These are phyloP conservation scores for Lycium ferocissimum DNA, from an alignment of 257 asterid genomes.

Conservation along the genomic window DNA sequence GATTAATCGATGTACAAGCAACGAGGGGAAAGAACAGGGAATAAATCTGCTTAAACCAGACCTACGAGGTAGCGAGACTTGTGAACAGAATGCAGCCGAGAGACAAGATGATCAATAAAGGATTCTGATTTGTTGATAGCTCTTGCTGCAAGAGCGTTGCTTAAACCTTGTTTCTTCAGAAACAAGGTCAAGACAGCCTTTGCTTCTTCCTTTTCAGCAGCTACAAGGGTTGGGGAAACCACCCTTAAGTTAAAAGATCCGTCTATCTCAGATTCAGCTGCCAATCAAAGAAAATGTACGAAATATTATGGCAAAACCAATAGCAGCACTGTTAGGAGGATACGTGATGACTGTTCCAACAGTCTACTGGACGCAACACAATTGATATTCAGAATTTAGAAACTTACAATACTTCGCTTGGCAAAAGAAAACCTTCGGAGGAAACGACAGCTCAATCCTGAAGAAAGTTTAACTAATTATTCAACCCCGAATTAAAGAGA, in stretches of 20 bases:
- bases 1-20: not conserved
- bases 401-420: conserved; percentile 67
- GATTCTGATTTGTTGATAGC: conserved; percentile 82
- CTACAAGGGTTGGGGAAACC: conserved; percentile 74
- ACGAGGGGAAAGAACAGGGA: not conserved
- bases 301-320: conserved; percentile 30
- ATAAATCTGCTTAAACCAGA: conserved; percentile 49
- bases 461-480: conserved; percentile 29
- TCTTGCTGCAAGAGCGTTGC: conserved; percentile 73
- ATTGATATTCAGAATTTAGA: conserved; percentile 16
- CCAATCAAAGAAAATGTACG: conserved; percentile 40
- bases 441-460: conserved; percentile 51
- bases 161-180: conserved; percentile 84
- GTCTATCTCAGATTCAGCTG: conserved; percentile 73
- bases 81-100: conserved; percentile 85
- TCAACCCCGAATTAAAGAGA: not conserved
- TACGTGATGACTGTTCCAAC: not conserved
- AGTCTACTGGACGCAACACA: not conserved
- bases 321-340: not conserved
- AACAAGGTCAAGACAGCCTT: conserved; percentile 87
- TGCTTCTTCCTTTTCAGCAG: conserved; percentile 96
- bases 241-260: conserved; percentile 71
- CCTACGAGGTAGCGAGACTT: conserved; percentile 96
- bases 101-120: conserved; percentile 83
- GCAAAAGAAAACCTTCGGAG: conserved; percentile 61